A percentile compares a stretch with the other conserved stretches of the same genome.
phyloP scores from a whole-genome alignment of 257 asterid genomes.

The Rehmannia glutinosa region DNA sequence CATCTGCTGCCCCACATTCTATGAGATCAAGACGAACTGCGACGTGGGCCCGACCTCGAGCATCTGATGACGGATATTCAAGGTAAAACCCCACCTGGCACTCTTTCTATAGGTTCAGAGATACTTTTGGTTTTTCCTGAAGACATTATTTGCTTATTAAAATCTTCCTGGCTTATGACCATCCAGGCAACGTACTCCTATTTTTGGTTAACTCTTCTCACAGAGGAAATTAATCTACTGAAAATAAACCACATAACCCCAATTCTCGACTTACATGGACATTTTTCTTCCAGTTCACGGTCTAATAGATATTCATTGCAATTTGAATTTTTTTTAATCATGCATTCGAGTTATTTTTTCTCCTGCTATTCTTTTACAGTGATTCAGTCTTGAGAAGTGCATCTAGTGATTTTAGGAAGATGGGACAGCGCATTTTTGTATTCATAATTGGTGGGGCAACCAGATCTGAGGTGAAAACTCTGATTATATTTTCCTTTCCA shows the following conservation, averaged over 20 bases:
- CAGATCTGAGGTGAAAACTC: slow-evolving; percentile 75
- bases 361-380: slow-evolving; percentile 35
- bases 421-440: slow-evolving; percentile 89
- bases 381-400: slow-evolving; percentile 62
- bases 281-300: not conserved
- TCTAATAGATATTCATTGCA: too few relatives aligned
- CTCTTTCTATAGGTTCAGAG: not conserved
- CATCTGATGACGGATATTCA: slow-evolving; percentile 87
- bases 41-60: slow-evolving; percentile 78
- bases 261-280: not conserved
- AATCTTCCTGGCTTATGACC: not conserved
- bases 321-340: not conserved
- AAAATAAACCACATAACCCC: not conserved
- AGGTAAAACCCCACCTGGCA: slow-evolving; percentile 40
- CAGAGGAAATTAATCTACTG: not conserved
- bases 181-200: not conserved
- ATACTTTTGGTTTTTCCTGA: not conserved
- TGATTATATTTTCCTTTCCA: not conserved
- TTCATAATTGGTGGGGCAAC: slow-evolving; percentile 97
- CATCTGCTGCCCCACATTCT: slow-evolving; percentile 58
- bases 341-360: slow-evolving; percentile 8
- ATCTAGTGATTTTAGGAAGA: slow-evolving; percentile 58
- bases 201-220: too few relatives aligned
- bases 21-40: slow-evolving; percentile 94
- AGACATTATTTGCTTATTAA: too few relatives aligned